Percentiles rank a stretch among this genome's conserved stretches.
phyloP scores from a whole-genome alignment of 257 asterid species.

The Ballota nigra region DNA sequence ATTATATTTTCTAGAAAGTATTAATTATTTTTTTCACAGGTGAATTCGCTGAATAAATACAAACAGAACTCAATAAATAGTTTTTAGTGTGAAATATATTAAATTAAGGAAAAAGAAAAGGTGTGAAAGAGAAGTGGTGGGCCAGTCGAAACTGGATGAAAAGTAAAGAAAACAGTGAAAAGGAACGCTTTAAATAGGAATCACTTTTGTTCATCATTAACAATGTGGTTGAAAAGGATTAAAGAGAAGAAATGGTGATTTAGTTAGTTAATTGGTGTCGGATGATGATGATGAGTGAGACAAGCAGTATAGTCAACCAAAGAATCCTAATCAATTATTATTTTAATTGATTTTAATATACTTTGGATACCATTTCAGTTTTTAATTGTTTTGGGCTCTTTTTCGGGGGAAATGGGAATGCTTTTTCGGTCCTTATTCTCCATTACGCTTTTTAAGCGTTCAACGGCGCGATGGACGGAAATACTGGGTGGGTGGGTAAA shows the following conservation, averaged over 20 bases:
- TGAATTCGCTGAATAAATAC: no score
- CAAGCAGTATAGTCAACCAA: conserved; percentile 18
- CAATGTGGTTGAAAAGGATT: conserved; percentile 21
- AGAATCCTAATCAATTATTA: neutral
- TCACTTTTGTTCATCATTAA: conserved; percentile 14
- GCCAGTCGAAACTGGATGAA: neutral
- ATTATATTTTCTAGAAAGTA: no score
- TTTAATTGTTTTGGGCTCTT: neutral
- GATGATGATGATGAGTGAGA: conserved; percentile 16
- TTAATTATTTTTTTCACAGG: no score
- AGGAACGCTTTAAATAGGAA: neutral
- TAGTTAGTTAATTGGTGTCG: conserved; percentile 9
- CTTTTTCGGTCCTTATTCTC: neutral
- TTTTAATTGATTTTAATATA: neutral
- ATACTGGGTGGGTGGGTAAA: neutral
- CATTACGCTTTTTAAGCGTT: conserved; percentile 17
- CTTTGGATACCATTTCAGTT: conserved; percentile 24
- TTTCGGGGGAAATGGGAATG: neutral
- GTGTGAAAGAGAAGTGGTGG: neutral
- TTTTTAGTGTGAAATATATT: neutral
- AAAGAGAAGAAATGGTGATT: conserved; percentile 6
- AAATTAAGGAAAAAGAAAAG: neutral
- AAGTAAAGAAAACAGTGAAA: conserved; percentile 3
- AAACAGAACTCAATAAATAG: no score
- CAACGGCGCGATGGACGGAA: conserved; percentile 29